phyloP scores from a whole-genome alignment of 805 yeast species.

The Cyberlindnera xishuangbannaensis region DNA sequence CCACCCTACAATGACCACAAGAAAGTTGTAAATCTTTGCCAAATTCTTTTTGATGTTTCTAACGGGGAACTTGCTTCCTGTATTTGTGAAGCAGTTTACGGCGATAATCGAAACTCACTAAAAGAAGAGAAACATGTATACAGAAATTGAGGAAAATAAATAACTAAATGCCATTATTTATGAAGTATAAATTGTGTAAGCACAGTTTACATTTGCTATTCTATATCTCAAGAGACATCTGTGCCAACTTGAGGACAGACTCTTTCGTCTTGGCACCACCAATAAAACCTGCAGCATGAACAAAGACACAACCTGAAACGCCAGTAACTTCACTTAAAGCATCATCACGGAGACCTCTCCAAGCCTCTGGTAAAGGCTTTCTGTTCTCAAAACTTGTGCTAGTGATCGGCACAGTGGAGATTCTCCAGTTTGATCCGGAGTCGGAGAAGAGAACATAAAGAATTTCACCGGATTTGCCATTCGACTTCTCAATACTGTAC shows the following conservation, averaged over 20 bases:
- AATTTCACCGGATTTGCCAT: slow-evolving; percentile 47
- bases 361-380: slow-evolving; percentile 78
- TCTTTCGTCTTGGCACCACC: slow-evolving; percentile 87
- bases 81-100: too few species aligned
- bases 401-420: slow-evolving; percentile 85
- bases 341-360: slow-evolving; percentile 96
- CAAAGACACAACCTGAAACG: slow-evolving; percentile 81
- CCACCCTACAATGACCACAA: too few species aligned
- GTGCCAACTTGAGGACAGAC: slow-evolving; percentile 72
- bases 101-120: too few species aligned
- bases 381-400: slow-evolving; percentile 78
- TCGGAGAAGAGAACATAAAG: slow-evolving; percentile 80
- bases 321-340: slow-evolving; percentile 68
- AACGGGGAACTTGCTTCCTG: neutral
- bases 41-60: neutral
- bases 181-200: too few species aligned
- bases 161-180: too few species aligned
- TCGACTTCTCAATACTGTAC: slow-evolving; percentile 61
- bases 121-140: too few species aligned
- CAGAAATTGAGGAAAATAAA: too few species aligned
- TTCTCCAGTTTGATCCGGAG: slow-evolving; percentile 69
- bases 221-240: slow-evolving; percentile 31
- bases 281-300: slow-evolving; percentile 96
- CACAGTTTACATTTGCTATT: too few species aligned
- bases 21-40: neutral